phyloP scores from a whole-genome alignment of 1,284 basidiomycete genomes.

The Athelia psychrophila region DNA sequence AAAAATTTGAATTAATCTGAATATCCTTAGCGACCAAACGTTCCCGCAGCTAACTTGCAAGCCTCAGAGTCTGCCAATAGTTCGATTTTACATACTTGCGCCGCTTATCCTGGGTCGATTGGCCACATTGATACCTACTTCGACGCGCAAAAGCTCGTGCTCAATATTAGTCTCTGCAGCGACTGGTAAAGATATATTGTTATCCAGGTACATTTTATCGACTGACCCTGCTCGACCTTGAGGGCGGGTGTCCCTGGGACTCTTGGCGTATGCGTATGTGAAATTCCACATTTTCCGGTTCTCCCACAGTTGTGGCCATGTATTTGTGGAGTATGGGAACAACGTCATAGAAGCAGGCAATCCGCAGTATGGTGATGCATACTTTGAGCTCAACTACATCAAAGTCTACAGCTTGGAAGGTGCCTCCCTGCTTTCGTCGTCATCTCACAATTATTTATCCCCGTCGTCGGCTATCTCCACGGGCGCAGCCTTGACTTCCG shows the following conservation, averaged over 20 bases:
- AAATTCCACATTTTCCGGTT: conserved; percentile 17
- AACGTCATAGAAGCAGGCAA: conserved; percentile 46
- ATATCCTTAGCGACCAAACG: conserved; percentile 31
- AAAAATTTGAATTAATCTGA: conserved; percentile 10
- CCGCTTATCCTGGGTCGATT: conserved; percentile 40
- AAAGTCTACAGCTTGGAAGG: conserved; percentile 21
- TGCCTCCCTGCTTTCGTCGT: conserved; percentile 3
- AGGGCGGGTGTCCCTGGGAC: conserved; percentile 48
- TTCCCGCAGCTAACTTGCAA: conserved; percentile 38
- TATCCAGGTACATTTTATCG: too few relatives aligned
- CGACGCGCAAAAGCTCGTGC: conserved; percentile 46
- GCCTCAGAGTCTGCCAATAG: conserved; percentile 29
- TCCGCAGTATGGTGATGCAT: conserved; percentile 43
- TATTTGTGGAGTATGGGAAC: conserved; percentile 34
- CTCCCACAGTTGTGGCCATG: conserved; percentile 11
- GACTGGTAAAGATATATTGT: conserved; percentile 41
- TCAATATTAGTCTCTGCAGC: conserved; percentile 60
- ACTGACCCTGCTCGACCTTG: conserved; percentile 2
- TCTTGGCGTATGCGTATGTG: conserved; percentile 35
- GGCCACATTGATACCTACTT: conserved; percentile 51
- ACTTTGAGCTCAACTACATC: conserved; percentile 29
- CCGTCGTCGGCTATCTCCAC: background rate
- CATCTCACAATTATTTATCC: conserved; percentile 2
- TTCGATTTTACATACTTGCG: conserved; percentile 48
- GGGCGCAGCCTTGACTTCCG: background rate